Base-by-base conservation (phyloP, 1,284 basidiomycete species). In the Trichosporon asahii region DNA sequence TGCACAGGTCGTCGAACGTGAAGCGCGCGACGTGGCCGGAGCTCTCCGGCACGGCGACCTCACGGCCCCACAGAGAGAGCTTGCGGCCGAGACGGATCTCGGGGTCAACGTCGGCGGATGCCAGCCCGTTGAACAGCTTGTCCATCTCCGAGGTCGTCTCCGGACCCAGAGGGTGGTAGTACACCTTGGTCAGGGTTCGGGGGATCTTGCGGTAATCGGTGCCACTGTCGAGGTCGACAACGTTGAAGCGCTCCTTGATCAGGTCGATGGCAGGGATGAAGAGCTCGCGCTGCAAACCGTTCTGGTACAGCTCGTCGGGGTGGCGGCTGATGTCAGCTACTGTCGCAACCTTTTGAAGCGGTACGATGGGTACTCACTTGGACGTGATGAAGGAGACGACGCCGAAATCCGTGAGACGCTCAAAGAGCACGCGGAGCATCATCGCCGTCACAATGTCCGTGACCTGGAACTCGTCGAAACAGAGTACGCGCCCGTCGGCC, bases 391-490 rank as follows among this genome's bases (percentile, higher is more conserved):
- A 90, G 77, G 90, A 93, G 27, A 99, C 90, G 3, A 98, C 95
- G 7, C 97, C 97, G 75, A 91, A 90, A 64, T 90, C 90, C 66
- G 95, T 86, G 75, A 99, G 85, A 29, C 88, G 87, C 81, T 98
- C 95, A 57, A 99, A 85, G 23, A 99, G 85, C 66, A 94, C 88
- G 31, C 96, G 87, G 35, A 99, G 87, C 72, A 99, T 95, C 97
- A 99, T 99, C 12, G 97, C 97, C 77, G 98, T 95, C 21, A 93
- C 96, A 75, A 99, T 99, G 84, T 99, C 96, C 14, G 95, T 98
- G 11, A 99, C 94, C 88, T 99, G 96, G 79, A 99, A 99, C 85
- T 99, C 97, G 80, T 99, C 96, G 80, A 99, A 98, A 80, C 96
- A 98, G 46, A 99, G 85, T 1, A 99, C 89, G 68, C 88, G 88